Evolutionary conservation across 495 filamentous ascomycete species (phyloP), one percentile per base, ranked within the genome.

Genomic region (Terfezia boudieri): DNA sequence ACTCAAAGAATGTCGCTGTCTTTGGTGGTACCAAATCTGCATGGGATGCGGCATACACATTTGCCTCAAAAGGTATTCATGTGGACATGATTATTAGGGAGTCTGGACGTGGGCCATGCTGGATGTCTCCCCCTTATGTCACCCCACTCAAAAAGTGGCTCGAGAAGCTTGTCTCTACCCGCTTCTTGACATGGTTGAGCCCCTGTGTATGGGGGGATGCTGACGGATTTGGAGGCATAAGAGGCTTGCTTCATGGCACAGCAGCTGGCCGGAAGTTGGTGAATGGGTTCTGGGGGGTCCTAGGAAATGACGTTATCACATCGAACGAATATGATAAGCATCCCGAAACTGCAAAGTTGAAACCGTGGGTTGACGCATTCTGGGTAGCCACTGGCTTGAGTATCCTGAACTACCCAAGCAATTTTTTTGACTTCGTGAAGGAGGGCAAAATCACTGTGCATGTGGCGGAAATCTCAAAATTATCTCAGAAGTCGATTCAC

Each of bases 81-180:
- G 81, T 93, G 2, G 72, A 85, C 57, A 85, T 79, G 84, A 69
- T 93, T 32, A 86, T 94, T 56, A 74, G 87, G 55, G 75, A 78
- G 37, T 81, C 74, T 8, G 86, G 86, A 3, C 78, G 83, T 63
- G 86, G 84, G 0, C 80, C 82, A 0, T 61, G 60, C 9, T 88
- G 80, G 75, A 84, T 89, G 75, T 69, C 75, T 3, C 79, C 79
- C 2, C 67, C 80, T 8, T 72, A 74, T 49, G 70, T 82, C n/a
- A 77, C 75, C 2, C 77, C 78, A 4, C 56, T 79, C 43, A 76
- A 75, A 58, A 68, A 64, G n/a, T 75, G 73, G 68, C 62, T 79
- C 8, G 80, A 82, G 63, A 73, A 82, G 57, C 74, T 90, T 20
- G 75, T 82, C 23, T 74, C 71, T 4, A 80, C 74, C 0, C 72